Evolutionary conservation across 1,284 basidiomycete genomes (phyloP).

Genomic region (Moesziomyces sp.): DNA sequence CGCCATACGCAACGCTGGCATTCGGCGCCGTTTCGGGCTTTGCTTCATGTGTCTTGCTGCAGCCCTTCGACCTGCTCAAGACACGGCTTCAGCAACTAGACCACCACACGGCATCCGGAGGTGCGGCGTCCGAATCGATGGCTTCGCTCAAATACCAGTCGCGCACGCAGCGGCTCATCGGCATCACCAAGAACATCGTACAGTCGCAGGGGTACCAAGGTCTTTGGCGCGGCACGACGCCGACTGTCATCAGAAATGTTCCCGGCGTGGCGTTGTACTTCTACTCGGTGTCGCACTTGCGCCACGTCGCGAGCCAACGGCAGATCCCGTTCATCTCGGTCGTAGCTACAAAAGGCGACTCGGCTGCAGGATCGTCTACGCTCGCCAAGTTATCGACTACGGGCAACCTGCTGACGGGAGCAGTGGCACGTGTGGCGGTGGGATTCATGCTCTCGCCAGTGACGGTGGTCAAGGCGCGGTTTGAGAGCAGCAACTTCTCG

Average conservation of each 20-base stretch:
- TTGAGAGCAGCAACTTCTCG: conserved; percentile 59
- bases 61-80: conserved; percentile 66
- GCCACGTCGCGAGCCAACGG: conserved; percentile 45
- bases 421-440: conserved; percentile 82
- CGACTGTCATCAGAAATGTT: conserved; percentile 64
- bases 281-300: conserved; percentile 62
- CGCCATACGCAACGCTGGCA: conserved; percentile 58
- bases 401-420: conserved; percentile 91
- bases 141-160: conserved; percentile 17
- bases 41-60: conserved; percentile 63
- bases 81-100: conserved; percentile 64
- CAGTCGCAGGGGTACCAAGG: conserved; percentile 55
- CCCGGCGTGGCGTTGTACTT: conserved; percentile 67
- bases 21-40: conserved; percentile 64
- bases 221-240: conserved; percentile 64
- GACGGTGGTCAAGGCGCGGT: conserved; percentile 89
- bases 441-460: conserved; percentile 92
- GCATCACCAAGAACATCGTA: conserved; percentile 41
- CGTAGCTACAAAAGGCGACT: conserved; percentile 64
- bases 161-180: conserved; percentile 41
- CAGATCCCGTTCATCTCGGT: conserved; percentile 59
- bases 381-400: conserved; percentile 75
- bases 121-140: neutral
- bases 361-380: conserved; percentile 52
- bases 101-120: conserved; percentile 7